Conservation (phyloP, 2,329 filamentous ascomycete genomes). For the Amauroascus niger region DNA sequence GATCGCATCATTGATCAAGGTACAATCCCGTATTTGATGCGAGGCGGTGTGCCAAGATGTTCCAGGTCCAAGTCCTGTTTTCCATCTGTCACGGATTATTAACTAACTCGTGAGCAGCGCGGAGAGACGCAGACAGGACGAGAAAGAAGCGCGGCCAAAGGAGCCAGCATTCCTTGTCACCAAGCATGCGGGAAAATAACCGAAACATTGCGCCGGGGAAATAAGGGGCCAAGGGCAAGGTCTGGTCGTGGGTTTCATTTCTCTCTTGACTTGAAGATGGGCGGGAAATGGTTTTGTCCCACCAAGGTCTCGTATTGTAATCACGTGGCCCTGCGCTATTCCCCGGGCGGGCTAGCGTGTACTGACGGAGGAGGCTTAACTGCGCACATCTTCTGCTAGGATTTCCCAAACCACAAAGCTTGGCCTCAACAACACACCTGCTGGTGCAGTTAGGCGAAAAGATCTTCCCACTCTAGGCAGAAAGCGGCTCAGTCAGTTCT, state of each 20-base stretch:
- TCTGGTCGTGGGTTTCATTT: neutral
- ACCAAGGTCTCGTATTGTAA: slow-evolving; percentile 1
- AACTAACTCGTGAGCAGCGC: neutral
- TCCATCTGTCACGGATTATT: neutral
- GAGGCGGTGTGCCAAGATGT: neutral
- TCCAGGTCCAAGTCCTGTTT: neutral
- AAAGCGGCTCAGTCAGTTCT: slow-evolving; percentile 2
- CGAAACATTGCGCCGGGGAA: slow-evolving; percentile 1
- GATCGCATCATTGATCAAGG: slow-evolving; percentile 5
- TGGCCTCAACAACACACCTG: slow-evolving; percentile 11
- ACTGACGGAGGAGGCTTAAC: neutral
- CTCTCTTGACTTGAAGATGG: neutral
- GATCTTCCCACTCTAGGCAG: neutral
- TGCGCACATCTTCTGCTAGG: slow-evolving; percentile 4
- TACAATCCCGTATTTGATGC: neutral
- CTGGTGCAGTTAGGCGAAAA: slow-evolving; percentile 1
- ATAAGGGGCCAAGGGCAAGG: no score
- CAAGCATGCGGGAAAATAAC: neutral
- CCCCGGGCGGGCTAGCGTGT: neutral
- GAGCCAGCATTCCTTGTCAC: neutral
- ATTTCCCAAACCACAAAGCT: slow-evolving; percentile 10
- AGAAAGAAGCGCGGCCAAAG: neutral
- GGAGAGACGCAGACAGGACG: neutral
- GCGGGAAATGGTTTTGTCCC: neutral
- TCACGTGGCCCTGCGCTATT: neutral